A percentile compares a stretch with the other conserved stretches of the same genome.
Evolutionary conservation across 2,329 filamentous ascomycete species (phyloP).

Genomic region (Neopestalotiopsis clavispora): DNA sequence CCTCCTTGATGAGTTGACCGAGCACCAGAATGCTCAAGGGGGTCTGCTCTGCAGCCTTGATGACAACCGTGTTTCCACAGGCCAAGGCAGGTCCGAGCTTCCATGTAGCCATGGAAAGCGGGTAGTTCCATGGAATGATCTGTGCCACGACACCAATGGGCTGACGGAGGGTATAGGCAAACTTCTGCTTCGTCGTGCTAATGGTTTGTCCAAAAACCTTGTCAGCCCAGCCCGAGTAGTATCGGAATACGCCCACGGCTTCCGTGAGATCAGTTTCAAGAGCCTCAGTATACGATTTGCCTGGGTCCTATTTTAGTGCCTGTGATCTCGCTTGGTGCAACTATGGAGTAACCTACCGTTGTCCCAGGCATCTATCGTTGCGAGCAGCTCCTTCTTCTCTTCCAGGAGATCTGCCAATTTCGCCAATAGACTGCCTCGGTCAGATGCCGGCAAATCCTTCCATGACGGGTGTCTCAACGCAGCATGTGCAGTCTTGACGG

Average conservation of each 20-base stretch:
- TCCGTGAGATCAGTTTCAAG: conserved; percentile 64
- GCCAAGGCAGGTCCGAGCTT: conserved; percentile 76
- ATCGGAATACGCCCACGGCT: conserved; percentile 58
- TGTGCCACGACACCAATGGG: conserved; percentile 76
- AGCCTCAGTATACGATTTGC: conserved; percentile 72
- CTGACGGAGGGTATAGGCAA: conserved; percentile 77
- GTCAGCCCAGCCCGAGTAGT: conserved; percentile 81
- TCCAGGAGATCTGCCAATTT: conserved; percentile 75
- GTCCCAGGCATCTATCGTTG: conserved; percentile 77
- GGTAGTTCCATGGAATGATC: conserved; percentile 66
- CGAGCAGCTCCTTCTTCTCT: conserved; percentile 56
- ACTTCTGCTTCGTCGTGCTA: conserved; percentile 68
- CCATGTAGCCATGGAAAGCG: conserved; percentile 72
- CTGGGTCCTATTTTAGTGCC: neutral
- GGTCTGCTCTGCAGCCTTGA: conserved; percentile 72
- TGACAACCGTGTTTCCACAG: conserved; percentile 65
- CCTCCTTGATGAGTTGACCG: conserved; percentile 70
- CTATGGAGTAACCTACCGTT: conserved; percentile 52
- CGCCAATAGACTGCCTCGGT: conserved; percentile 71
- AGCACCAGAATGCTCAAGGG: conserved; percentile 69
- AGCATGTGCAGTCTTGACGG: conserved; percentile 69
- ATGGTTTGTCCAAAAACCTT: conserved; percentile 81
- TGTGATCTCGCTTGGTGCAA: neutral
- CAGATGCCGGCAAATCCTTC: conserved; percentile 69
- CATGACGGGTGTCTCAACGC: conserved; percentile 73